Conservation (phyloP, 148 eudicot species). For the Fagopyrum tataricum region DNA sequence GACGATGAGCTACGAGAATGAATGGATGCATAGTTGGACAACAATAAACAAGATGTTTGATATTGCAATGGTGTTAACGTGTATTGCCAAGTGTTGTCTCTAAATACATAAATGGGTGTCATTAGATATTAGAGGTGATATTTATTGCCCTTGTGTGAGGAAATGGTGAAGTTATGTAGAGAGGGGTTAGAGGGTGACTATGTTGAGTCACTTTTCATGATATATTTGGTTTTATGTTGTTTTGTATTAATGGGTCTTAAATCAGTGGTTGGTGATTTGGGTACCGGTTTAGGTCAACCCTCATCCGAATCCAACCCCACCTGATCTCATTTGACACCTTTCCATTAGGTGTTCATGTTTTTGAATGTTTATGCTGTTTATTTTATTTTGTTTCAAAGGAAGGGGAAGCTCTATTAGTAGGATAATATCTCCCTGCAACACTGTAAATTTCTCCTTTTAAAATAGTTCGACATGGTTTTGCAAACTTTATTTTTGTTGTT, state of each 20-base stretch:
- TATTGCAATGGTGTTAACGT: not conserved
- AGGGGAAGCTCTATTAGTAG: not conserved
- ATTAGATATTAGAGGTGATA: not conserved
- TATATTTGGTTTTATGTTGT: not conserved
- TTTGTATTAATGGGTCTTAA: not conserved
- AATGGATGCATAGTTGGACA: not conserved
- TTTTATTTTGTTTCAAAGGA: not conserved
- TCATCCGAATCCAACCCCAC: not conserved
- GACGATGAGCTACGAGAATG: not conserved
- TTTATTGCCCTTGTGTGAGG: not conserved
- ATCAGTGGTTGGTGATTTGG: not conserved
- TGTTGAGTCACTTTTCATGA: not conserved
- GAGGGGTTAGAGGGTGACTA: not conserved
- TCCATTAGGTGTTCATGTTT: not conserved
- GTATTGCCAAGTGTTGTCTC: not conserved
- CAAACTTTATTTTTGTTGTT: not conserved
- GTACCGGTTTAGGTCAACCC: not conserved
- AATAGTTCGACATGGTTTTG: not conserved
- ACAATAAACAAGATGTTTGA: not conserved
- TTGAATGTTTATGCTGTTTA: not conserved
- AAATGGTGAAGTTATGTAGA: not conserved
- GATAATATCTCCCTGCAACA: not conserved
- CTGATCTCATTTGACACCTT: not conserved
- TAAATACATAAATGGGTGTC: not conserved
- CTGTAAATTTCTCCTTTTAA: not conserved